Evolutionary conservation across 805 yeast species (phyloP).

Genomic region (Pichia rugopelliculosa): DNA sequence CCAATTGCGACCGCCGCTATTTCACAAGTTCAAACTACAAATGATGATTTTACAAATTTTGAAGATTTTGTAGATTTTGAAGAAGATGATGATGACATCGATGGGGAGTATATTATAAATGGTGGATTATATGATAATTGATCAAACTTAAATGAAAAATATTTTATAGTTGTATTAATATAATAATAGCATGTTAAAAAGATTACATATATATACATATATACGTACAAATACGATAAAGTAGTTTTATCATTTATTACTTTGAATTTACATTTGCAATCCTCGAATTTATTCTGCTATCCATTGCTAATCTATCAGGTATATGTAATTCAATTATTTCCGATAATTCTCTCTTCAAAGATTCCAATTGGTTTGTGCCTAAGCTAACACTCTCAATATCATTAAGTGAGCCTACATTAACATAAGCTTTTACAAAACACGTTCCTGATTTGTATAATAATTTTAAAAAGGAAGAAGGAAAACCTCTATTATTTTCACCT

Average conservation of each 20-base stretch:
- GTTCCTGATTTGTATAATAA: slow-evolving; percentile 46
- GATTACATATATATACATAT: too few species aligned
- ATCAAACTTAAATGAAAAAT: not conserved
- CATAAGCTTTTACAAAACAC: slow-evolving; percentile 55
- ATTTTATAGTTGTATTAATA: slow-evolving; percentile 9
- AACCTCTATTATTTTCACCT: not conserved
- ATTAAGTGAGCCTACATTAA: slow-evolving; percentile 64
- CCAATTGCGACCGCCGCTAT: not conserved
- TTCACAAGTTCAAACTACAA: not conserved
- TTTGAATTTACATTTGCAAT: slow-evolving; percentile 11
- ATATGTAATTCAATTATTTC: slow-evolving; percentile 63
- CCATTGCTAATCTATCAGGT: slow-evolving; percentile 79
- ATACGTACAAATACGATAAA: too few species aligned
- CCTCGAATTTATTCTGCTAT: slow-evolving; percentile 51
- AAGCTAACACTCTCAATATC: slow-evolving; percentile 66
- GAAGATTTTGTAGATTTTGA: slow-evolving; percentile 21
- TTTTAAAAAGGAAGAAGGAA: slow-evolving; percentile 3
- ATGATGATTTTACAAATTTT: slow-evolving; percentile 9
- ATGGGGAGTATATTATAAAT: slow-evolving; percentile 16
- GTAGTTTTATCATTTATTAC: slow-evolving; percentile 4
- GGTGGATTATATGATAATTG: slow-evolving; percentile 9
- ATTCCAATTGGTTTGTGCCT: slow-evolving; percentile 56
- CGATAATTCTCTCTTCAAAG: slow-evolving; percentile 55
- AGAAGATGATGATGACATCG: slow-evolving; percentile 13
- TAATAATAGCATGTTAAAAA: not conserved